A percentile compares a stretch with the other conserved stretches of the same genome.
phyloP scores from a whole-genome alignment of 2,329 filamentous ascomycete genomes.

The Sporothrix inflata region DNA sequence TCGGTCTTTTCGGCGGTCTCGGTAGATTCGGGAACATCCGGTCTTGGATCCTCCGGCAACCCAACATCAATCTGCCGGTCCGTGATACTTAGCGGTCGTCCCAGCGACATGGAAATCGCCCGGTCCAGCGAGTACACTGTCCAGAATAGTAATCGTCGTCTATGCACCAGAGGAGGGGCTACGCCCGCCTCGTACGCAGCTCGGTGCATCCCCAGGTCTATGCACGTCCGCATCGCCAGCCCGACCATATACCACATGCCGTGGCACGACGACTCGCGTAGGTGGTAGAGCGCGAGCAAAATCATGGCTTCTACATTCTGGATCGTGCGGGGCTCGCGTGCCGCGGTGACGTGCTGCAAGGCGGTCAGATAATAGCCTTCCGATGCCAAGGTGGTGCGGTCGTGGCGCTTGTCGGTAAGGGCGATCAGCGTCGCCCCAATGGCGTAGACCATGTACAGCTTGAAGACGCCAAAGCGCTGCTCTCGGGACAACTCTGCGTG shows the following conservation, averaged over 20 bases:
- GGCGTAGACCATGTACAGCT: conserved; percentile 56
- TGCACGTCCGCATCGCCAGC: conserved; percentile 56
- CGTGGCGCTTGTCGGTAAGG: conserved; percentile 33
- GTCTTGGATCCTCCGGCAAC: conserved; percentile 40
- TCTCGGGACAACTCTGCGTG: conserved; percentile 39
- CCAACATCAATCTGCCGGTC: conserved; percentile 56
- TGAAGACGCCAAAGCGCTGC: conserved; percentile 52
- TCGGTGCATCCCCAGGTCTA: conserved; percentile 54
- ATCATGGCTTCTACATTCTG: conserved; percentile 58
- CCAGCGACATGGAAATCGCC: conserved; percentile 54
- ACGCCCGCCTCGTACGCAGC: conserved; percentile 22
- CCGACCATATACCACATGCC: conserved; percentile 60
- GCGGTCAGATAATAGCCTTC: conserved; percentile 55
- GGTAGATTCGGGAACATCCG: background rate
- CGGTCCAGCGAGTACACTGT: conserved; percentile 55
- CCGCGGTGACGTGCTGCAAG: conserved; percentile 53
- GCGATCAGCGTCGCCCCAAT: conserved; percentile 50
- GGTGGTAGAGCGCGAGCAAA: conserved; percentile 54
- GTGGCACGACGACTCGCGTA: conserved; percentile 51
- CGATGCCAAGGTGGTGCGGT: background rate
- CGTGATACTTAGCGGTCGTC: conserved; percentile 54
- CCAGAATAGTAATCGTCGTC: conserved; percentile 55
- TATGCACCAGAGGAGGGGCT: conserved; percentile 35
- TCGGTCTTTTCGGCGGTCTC: background rate
- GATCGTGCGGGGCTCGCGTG: conserved; percentile 52